phyloP scores from a whole-genome alignment of 495 filamentous ascomycete species.

The Tuber microsphaerosporum region DNA sequence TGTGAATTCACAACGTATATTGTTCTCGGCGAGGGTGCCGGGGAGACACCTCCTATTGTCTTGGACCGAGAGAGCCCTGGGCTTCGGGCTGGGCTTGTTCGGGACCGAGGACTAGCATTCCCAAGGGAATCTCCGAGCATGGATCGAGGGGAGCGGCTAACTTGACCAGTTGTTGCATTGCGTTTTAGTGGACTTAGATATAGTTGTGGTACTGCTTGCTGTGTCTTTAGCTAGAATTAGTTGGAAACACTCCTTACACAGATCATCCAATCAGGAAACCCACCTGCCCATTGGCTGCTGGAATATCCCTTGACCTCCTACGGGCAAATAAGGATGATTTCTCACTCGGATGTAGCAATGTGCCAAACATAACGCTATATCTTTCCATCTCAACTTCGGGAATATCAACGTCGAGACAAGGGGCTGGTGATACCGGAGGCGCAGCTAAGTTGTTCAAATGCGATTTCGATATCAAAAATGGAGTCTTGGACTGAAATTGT shows the following conservation, averaged over 20 bases:
- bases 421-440: constrained; percentile 22
- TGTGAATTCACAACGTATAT: constrained; percentile 28
- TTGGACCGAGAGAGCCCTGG: constrained; percentile 26
- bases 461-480: constrained; percentile 9
- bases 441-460: constrained; percentile 10
- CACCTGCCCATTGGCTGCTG: constrained; percentile 1
- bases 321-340: constrained; percentile 38
- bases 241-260: not conserved
- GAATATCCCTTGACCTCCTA: constrained; percentile 32
- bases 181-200: constrained; percentile 35
- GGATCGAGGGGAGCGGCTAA: constrained; percentile 26
- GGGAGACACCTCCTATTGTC: constrained; percentile 14
- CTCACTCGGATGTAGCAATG: constrained; percentile 50
- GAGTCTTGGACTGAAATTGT: not conserved
- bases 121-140: constrained; percentile 26
- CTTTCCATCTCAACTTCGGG: constrained; percentile 74
- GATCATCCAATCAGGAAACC: not conserved
- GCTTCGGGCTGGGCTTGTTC: constrained; percentile 12
- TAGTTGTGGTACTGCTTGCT: constrained; percentile 23
- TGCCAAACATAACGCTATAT: constrained; percentile 91
- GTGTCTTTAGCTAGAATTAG: not conserved
- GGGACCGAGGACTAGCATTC: not conserved
- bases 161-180: constrained; percentile 37
- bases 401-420: constrained; percentile 66
- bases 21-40: constrained; percentile 17